Evolutionary conservation across 2,329 filamentous ascomycete genomes (phyloP).

Genomic region (Ilyonectria destructans): DNA sequence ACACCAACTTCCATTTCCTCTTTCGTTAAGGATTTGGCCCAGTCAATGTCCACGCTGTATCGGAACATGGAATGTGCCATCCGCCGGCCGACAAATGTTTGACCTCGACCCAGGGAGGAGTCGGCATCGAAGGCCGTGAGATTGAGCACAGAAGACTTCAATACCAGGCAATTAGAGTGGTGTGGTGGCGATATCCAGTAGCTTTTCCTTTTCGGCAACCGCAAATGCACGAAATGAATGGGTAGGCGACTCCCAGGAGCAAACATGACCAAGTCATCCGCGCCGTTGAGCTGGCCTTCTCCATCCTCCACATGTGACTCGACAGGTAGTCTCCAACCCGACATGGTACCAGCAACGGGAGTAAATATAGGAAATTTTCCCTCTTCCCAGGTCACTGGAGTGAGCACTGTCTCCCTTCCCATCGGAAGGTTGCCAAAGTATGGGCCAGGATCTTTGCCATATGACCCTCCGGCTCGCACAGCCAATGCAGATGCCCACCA

Average conservation of each 20-base stretch:
- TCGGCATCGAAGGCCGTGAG: constrained; percentile 61
- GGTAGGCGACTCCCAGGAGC: constrained; percentile 10
- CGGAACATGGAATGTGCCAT: constrained; percentile 71
- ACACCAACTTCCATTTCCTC: constrained; percentile 68
- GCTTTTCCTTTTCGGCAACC: constrained; percentile 22
- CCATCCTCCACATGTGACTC: constrained; percentile 13
- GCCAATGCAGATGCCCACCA: constrained; percentile 40
- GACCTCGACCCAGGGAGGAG: constrained; percentile 30
- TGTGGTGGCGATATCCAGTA: constrained; percentile 63
- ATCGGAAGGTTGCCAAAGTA: constrained; percentile 61
- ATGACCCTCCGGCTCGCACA: constrained; percentile 40
- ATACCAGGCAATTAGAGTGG: constrained; percentile 61
- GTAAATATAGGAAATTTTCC: constrained; percentile 64
- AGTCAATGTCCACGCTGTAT: constrained; percentile 65
- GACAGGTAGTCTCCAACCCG: constrained; percentile 50
- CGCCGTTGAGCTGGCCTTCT: constrained; percentile 24
- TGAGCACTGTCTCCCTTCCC: constrained; percentile 69
- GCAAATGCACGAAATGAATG: constrained; percentile 22
- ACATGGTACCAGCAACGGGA: constrained; percentile 45
- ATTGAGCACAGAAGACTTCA: constrained; percentile 67
- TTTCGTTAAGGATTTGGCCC: constrained; percentile 50
- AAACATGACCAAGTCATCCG: constrained; percentile 14
- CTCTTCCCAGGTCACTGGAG: constrained; percentile 64
- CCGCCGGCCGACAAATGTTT: constrained; percentile 67
- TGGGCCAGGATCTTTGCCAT: constrained; percentile 32